Percentiles rank a stretch among this genome's conserved stretches.
Evolutionary conservation across 345 rosid genomes (phyloP).

Genomic region (thale cress (Arabidopsis thaliana)): TAIR10.1 NC_003071.7:17336001-17336500

Average conservation of each 20-base stretch:
- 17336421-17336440: no score
- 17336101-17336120: constrained; percentile 46
- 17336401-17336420: no score
- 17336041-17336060: not conserved
- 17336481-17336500: no score
- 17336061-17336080: not conserved
- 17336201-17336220: constrained; percentile 26
- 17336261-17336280: no score
- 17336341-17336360: no score
- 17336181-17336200: constrained; percentile 17
- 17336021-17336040: constrained; percentile 28
- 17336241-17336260: not conserved
- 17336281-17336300: no score
- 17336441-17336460: no score
- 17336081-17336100: not conserved
- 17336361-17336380: no score
- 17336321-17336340: no score
- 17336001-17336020: not conserved
- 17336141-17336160: constrained; percentile 5
- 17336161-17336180: constrained; percentile 11
- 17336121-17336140: not conserved
- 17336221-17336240: constrained; percentile 26
- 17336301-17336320: no score
- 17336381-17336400: no score
- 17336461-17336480: no score